phyloP scores from a whole-genome alignment of 805 yeast species.

The Candida dendrica region DNA sequence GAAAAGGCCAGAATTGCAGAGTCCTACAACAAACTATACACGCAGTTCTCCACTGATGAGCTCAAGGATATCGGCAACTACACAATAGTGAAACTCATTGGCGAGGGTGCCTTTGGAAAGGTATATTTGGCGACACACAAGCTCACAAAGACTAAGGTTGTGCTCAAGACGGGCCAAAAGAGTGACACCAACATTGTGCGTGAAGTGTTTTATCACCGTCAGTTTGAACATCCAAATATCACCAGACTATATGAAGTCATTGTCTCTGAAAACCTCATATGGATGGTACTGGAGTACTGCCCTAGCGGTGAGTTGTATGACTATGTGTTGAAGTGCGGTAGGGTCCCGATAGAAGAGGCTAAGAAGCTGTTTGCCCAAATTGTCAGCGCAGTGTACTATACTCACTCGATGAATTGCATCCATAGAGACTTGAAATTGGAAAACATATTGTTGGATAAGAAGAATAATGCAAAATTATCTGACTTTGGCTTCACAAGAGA shows the following conservation, averaged over 20 bases:
- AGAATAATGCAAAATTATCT: slow-evolving; percentile 62
- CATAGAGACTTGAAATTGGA: slow-evolving; percentile 85
- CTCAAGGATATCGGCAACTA: slow-evolving; percentile 76
- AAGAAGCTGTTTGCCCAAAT: slow-evolving; percentile 56
- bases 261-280: slow-evolving; percentile 69
- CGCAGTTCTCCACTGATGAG: slow-evolving; percentile 38
- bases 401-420: slow-evolving; percentile 70
- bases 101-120: slow-evolving; percentile 90
- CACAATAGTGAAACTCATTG: slow-evolving; percentile 63
- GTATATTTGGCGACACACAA: slow-evolving; percentile 80
- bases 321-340: slow-evolving; percentile 45
- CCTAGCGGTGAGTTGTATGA: slow-evolving; percentile 74
- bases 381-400: slow-evolving; percentile 51
- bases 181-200: slow-evolving; percentile 82
- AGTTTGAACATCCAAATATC: slow-evolving; percentile 76
- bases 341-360: slow-evolving; percentile 45
- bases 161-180: slow-evolving; percentile 71
- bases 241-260: slow-evolving; percentile 82
- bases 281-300: slow-evolving; percentile 89
- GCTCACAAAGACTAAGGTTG: slow-evolving; percentile 70
- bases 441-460: slow-evolving; percentile 57
- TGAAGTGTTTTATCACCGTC: slow-evolving; percentile 84
- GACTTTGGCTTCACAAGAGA: slow-evolving; percentile 96
- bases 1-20: slow-evolving; percentile 40
- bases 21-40: slow-evolving; percentile 54